Conservation (phyloP, 2,329 filamentous ascomycete genomes). For the Peltaster fructicola region DNA sequence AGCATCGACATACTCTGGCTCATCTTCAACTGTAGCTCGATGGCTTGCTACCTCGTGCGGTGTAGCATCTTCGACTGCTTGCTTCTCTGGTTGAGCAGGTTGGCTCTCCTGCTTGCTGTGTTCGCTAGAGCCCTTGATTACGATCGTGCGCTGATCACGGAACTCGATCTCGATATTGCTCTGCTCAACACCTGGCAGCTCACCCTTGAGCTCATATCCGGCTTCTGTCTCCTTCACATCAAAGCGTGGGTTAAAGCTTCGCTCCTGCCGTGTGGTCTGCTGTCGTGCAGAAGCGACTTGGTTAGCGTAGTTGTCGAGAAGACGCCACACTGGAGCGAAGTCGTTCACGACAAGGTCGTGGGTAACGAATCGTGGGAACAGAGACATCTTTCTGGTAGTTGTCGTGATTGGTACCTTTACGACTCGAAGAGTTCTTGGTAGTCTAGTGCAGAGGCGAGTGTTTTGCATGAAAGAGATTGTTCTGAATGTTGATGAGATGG, state of each 20-base stretch:
- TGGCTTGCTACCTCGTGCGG: constrained; percentile 18
- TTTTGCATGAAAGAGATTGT: constrained; percentile 8
- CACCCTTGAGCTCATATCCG: constrained; percentile 60
- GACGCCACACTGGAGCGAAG: constrained; percentile 23
- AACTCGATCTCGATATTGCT: constrained; percentile 64
- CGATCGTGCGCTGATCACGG: constrained; percentile 55
- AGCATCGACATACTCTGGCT: too few species aligned
- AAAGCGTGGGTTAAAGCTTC: constrained; percentile 57
- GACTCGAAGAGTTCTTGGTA: constrained; percentile 6
- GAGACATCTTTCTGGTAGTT: constrained; percentile 19
- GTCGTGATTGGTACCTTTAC: constrained; percentile 7
- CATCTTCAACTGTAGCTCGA: constrained; percentile 51
- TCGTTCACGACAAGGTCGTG: too few species aligned
- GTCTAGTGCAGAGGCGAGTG: constrained; percentile 10
- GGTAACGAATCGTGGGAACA: constrained; percentile 20
- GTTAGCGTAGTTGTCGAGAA: constrained; percentile 28
- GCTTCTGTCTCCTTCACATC: constrained; percentile 55
- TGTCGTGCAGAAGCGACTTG: constrained; percentile 11
- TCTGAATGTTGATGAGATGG: too few species aligned
- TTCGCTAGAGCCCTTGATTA: constrained; percentile 53
- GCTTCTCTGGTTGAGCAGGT: constrained; percentile 1
- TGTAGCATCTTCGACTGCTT: constrained; percentile 2
- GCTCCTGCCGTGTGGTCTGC: constrained; percentile 8
- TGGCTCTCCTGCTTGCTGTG: constrained; percentile 20
- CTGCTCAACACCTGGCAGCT: constrained; percentile 59